phyloP scores from a whole-genome alignment of 140 eudicot species.

The Cichorium intybus region DNA sequence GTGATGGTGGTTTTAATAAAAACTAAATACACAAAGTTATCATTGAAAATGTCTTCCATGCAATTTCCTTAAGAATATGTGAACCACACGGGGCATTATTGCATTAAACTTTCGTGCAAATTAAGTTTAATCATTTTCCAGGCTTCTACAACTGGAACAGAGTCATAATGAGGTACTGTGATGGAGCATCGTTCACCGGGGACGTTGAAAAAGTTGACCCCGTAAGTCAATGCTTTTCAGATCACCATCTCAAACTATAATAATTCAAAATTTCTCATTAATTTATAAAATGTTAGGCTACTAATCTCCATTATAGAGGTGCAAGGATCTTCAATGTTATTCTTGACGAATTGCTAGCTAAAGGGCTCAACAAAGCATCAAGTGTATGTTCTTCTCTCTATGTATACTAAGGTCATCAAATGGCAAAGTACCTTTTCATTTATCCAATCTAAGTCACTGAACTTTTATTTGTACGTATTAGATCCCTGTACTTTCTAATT shows the following conservation, averaged over 20 bases:
- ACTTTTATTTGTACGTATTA: no score
- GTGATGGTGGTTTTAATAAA: no score
- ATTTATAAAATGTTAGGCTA: constrained; percentile 27
- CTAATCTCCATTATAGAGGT: constrained; percentile 60
- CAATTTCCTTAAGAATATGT: no score
- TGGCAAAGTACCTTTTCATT: not conserved
- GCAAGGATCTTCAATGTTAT: constrained; percentile 55
- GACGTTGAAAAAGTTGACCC: constrained; percentile 62
- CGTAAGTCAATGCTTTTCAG: constrained; percentile 30
- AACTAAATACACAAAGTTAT: no score
- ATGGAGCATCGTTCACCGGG: constrained; percentile 61
- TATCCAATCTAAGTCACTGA: no score
- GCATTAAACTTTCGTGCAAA: not conserved
- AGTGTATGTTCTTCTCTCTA: constrained; percentile 33
- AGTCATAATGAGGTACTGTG: constrained; percentile 53
- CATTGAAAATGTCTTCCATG: no score
- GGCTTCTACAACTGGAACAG: constrained; percentile 63
- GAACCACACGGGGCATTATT: not conserved
- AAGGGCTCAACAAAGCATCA: constrained; percentile 50
- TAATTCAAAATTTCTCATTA: not conserved
- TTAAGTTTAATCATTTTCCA: constrained; percentile 3
- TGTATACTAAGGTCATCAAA: not conserved
- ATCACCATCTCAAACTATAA: not conserved
- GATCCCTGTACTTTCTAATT: not conserved
- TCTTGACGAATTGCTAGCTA: constrained; percentile 44